Evolutionary conservation across 129 eudicot species (phyloP).

Genomic region (Artemisia annua): DNA sequence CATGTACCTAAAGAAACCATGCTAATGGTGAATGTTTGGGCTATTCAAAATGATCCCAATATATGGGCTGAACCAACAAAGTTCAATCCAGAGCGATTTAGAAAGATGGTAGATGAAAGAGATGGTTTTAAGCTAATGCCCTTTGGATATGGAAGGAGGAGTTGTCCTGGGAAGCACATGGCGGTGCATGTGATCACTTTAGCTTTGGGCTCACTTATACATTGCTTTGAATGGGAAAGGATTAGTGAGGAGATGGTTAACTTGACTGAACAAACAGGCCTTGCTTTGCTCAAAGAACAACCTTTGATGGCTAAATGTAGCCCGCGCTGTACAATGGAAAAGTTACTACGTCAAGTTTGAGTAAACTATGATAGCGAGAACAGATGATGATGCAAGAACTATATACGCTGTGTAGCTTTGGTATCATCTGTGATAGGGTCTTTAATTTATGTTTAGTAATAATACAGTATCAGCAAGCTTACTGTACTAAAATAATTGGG

Average conservation of each 20-base stretch:
- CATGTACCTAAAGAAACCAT: slow-evolving; percentile 30
- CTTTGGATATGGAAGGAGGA: slow-evolving; percentile 46
- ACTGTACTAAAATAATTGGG: neutral
- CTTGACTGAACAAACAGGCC: slow-evolving; percentile 30
- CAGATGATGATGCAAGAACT: neutral
- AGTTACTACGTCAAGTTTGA: slow-evolving; percentile 26
- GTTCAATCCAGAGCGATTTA: slow-evolving; percentile 32
- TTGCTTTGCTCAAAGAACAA: slow-evolving; percentile 28
- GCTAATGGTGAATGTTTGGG: slow-evolving; percentile 38
- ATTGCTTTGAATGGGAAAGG: slow-evolving; percentile 43
- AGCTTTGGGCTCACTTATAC: slow-evolving; percentile 42
- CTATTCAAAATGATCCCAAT: slow-evolving; percentile 36
- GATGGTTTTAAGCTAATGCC: slow-evolving; percentile 38
- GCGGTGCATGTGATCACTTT: slow-evolving; percentile 31
- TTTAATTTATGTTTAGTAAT: slow-evolving; percentile 6
- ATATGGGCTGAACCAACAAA: slow-evolving; percentile 27
- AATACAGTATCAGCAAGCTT: neutral
- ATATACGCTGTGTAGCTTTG: slow-evolving; percentile 16
- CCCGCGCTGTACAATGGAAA: slow-evolving; percentile 20
- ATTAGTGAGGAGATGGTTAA: slow-evolving; percentile 28
- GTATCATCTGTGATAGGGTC: neutral
- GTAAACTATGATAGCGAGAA: neutral
- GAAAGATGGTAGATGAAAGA: slow-evolving; percentile 10
- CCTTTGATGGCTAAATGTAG: slow-evolving; percentile 33
- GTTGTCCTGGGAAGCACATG: slow-evolving; percentile 50